Conservation (phyloP, 176 grass and related monocot species). For the Rhynchospora tenuis region DNA sequence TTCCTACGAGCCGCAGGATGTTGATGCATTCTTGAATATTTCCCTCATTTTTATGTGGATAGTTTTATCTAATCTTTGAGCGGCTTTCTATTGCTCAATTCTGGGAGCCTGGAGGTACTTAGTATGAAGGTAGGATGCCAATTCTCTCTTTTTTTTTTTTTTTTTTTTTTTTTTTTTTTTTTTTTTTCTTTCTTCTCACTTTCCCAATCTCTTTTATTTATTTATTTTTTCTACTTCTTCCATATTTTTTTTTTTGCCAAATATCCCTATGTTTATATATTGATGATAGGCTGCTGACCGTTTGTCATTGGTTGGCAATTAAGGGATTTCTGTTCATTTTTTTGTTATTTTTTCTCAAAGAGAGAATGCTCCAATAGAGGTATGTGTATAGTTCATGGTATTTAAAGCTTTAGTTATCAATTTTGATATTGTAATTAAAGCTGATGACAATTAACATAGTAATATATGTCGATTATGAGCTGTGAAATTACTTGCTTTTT, state of each 20-base stretch:
- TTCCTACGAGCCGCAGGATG: constrained; percentile 87
- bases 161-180: not conserved
- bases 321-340: not conserved
- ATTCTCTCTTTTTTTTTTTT: not conserved
- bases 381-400: not conserved
- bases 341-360: constrained; percentile 9
- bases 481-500: not conserved
- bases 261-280: not conserved
- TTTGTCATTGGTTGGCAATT: constrained; percentile 7
- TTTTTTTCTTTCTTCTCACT: not conserved
- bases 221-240: no score
- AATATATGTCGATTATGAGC: not conserved
- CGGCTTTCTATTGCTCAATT: not conserved
- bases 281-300: not conserved
- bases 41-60: constrained; percentile 1
- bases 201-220: not conserved
- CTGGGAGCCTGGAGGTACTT: constrained; percentile 9
- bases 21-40: constrained; percentile 26
- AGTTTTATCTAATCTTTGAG: not conserved
- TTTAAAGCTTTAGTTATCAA: not conserved
- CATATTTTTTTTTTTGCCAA: not conserved
- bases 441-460: not conserved
- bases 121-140: not conserved
- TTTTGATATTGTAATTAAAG: not conserved
- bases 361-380: constrained; percentile 4